Percentiles rank a stretch among this genome's conserved stretches.
These are phyloP conservation scores for Gastrolobium villosum DNA, from an alignment of 306 rosid species.

Conservation along the genomic window DNA sequence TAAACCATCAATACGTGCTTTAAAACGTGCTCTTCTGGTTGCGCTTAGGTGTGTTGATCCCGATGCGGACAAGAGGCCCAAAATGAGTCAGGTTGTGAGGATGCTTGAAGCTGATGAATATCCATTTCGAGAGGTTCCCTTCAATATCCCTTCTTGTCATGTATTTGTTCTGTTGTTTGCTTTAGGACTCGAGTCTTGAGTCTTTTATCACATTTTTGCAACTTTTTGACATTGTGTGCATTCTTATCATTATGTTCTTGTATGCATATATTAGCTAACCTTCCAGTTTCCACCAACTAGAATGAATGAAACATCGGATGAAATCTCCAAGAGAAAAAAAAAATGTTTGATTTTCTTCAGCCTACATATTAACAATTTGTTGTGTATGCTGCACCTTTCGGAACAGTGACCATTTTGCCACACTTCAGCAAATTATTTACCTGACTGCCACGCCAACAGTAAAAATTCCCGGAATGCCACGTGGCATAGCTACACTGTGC, in stretches of 20 bases:
- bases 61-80: slow-evolving; percentile 86
- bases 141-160: slow-evolving; percentile 30
- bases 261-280: not conserved
- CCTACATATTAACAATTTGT: not conserved
- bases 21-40: slow-evolving; percentile 85
- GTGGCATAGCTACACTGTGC: too few species aligned
- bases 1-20: slow-evolving; percentile 81
- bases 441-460: too few species aligned
- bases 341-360: slow-evolving; percentile 6
- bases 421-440: too few species aligned
- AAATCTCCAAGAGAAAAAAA: not conserved
- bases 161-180: slow-evolving; percentile 4
- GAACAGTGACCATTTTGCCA: too few species aligned
- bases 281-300: not conserved
- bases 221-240: not conserved
- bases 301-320: not conserved
- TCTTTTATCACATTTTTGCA: slow-evolving; percentile 21
- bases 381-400: too few species aligned
- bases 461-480: too few species aligned
- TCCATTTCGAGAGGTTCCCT: slow-evolving; percentile 84
- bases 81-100: slow-evolving; percentile 93
- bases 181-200: not conserved
- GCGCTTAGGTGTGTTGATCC: slow-evolving; percentile 95
- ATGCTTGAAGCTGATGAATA: slow-evolving; percentile 95
- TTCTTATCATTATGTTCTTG: slow-evolving; percentile 3